Conservation (phyloP, 208 protist species). For the Leptomonas pyrrhocoris region DNA sequence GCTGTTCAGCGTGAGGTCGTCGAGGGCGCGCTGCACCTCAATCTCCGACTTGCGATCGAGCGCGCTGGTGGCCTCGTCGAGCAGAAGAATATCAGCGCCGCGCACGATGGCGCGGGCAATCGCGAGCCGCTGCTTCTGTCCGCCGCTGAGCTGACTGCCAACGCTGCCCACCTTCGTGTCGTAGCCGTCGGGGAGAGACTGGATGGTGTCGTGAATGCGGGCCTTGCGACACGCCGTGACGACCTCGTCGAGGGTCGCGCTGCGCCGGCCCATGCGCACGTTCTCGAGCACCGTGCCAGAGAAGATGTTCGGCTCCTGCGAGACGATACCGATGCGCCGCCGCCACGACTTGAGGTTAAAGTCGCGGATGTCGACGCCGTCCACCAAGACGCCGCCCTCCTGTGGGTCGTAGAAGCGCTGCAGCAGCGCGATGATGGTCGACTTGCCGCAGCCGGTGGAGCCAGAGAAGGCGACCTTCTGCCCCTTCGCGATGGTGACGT, state of each 20-base stretch:
- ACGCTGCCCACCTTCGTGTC: constrained; percentile 82
- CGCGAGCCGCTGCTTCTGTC: constrained; percentile 92
- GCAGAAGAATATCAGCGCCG: constrained; percentile 74
- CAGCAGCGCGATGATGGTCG: constrained; percentile 71
- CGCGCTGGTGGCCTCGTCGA: constrained; percentile 92
- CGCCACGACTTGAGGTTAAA: constrained; percentile 61
- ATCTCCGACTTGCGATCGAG: constrained; percentile 90
- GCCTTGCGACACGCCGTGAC: constrained; percentile 69
- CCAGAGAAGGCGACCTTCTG: constrained; percentile 84
- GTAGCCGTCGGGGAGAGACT: constrained; percentile 79
- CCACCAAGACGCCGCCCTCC: constrained; percentile 60
- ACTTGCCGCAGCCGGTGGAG: constrained; percentile 84
- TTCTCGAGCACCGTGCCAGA: constrained; percentile 71
- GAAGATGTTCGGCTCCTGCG: constrained; percentile 87
- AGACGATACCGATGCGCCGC: constrained; percentile 79
- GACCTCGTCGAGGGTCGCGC: constrained; percentile 76
- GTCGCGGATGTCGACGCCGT: constrained; percentile 65
- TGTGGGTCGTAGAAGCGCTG: constrained; percentile 88
- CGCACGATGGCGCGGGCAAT: constrained; percentile 87
- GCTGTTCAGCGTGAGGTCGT: constrained; percentile 63
- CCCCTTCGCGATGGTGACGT: constrained; percentile 61
- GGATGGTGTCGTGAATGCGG: constrained; percentile 88
- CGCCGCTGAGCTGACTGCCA: constrained; percentile 82
- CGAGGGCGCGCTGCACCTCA: constrained; percentile 81
- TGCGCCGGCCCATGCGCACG: constrained; percentile 63